These are phyloP conservation scores for Termitomyces sp. DNA, from an alignment of 768 basidiomycete genomes.

Conservation along the genomic window DNA sequence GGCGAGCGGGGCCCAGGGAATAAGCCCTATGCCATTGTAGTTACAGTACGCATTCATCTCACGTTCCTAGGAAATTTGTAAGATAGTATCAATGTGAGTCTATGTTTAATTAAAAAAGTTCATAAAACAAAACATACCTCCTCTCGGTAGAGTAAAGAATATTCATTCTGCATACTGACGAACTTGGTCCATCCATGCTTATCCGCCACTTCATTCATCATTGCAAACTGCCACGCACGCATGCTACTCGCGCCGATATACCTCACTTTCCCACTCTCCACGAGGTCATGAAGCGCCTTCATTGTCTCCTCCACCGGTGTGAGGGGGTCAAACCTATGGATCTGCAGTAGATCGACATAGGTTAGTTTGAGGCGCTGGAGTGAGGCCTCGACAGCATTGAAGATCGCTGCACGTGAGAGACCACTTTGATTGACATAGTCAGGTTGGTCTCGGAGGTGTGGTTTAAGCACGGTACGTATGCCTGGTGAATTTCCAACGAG, in stretches of 20 bases:
- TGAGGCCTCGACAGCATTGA: constrained; percentile 31
- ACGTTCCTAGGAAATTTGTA: constrained; percentile 28
- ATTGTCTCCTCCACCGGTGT: constrained; percentile 38
- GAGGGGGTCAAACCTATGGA: constrained; percentile 34
- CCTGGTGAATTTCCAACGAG: constrained; percentile 7
- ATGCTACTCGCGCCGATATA: constrained; percentile 50
- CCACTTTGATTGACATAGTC: constrained; percentile 17
- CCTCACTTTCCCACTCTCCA: constrained; percentile 30
- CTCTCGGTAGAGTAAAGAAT: constrained; percentile 52
- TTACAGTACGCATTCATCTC: constrained; percentile 44
- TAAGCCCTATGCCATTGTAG: constrained; percentile 47
- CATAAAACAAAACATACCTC: constrained; percentile 25
- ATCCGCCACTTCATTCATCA: constrained; percentile 41
- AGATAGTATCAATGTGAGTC: too few species aligned
- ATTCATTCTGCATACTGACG: constrained; percentile 53
- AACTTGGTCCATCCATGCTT: constrained; percentile 49
- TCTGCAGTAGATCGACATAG: constrained; percentile 36
- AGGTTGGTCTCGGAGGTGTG: constrained; percentile 5
- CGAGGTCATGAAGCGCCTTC: constrained; percentile 43
- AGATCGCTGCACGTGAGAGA: constrained; percentile 24
- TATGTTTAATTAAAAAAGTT: too few species aligned
- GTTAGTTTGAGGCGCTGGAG: constrained; percentile 23
- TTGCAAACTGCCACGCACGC: constrained; percentile 42
- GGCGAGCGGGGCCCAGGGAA: constrained; percentile 47
- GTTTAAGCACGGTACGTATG: not conserved